Base-by-base conservation (phyloP, 2,329 filamentous ascomycete genomes). In the Phaeosphaeriaceae sp. region DNA sequence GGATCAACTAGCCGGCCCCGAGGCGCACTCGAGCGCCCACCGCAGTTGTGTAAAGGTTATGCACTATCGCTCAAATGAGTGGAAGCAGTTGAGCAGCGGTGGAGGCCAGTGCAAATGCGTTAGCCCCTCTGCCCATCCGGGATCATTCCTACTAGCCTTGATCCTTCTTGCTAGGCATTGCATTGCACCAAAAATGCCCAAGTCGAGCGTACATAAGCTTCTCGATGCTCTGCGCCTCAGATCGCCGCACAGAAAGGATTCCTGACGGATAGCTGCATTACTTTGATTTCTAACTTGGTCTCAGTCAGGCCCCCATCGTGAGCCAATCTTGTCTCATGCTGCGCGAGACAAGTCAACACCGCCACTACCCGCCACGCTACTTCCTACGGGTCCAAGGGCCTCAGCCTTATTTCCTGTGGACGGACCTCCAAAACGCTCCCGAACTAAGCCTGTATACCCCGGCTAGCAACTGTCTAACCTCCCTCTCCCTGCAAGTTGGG, bases 351-450 rank as follows among this genome's bases (percentile, higher is more conserved):
- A 68, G 43, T 57, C 63, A 65, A 73, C 74, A 73, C 72, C 73
- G 73, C 73, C 73, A 75, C 75, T 65, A 64, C 63, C 67, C 71
- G 71, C 75, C 72, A 76, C 74, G 63, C 64, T 60, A 65, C 61
- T 66, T 61, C 63, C 64, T 64, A 72, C 69, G 55, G 56, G 54
- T 64, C 62, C 62, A 58, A 63, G 67, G 58, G 53, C 65, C 66
- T 73, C 73, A 76, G 75, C 74, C 75, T 77, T 77, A 74, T 68
- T 71, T 30, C 43, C 60, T 69, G 66, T 69, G 70, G 71, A 69
- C 65, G 68, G 57, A 55, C 63, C 62, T 70, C 65, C 67, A 70
- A 67, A 64, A 69, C 66, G 57, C 63, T 65, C 61, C 63, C 62
- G 64, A 60, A 68, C 74, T 73, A 76, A 70, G 66, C 64, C 69